Percentiles rank a stretch among this genome's conserved stretches.
Evolutionary conservation across 176 grass and related monocot species (phyloP).

Genomic region (barley (Hordeum vulgare)): DNA sequence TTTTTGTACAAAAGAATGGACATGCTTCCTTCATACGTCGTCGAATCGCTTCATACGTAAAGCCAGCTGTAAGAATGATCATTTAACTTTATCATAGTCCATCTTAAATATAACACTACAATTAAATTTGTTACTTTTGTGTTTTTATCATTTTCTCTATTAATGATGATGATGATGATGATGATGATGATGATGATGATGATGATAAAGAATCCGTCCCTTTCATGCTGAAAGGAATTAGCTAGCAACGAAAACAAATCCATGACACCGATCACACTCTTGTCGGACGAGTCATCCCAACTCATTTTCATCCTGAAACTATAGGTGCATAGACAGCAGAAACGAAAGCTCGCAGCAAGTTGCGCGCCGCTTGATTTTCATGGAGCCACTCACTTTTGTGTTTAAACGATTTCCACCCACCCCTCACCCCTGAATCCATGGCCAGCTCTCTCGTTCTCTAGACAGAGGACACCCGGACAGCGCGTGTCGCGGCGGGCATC

Average conservation of each 20-base stretch:
- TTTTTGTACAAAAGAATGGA: too few species aligned
- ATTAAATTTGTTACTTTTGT: too few species aligned
- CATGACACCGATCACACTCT: neutral
- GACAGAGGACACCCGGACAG: neutral
- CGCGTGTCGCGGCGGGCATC: neutral
- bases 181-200: too few species aligned
- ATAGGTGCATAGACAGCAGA: neutral
- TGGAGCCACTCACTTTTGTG: neutral
- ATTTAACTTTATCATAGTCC: too few species aligned
- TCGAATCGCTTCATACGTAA: too few species aligned
- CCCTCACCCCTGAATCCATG: neutral
- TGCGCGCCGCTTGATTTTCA: neutral
- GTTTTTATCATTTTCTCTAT: neutral
- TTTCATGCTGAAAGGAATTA: neutral
- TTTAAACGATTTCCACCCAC: neutral
- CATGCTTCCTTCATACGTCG: too few species aligned
- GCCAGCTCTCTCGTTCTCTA: neutral
- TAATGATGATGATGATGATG: too few species aligned
- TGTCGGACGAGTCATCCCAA: neutral
- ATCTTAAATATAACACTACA: too few species aligned
- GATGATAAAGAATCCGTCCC: neutral
- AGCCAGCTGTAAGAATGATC: too few species aligned
- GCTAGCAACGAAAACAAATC: neutral
- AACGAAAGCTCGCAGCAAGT: neutral
- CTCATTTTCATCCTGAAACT: neutral